phyloP scores from a whole-genome alignment of 805 yeast species.

The Saccharomycopsis javanensis region DNA sequence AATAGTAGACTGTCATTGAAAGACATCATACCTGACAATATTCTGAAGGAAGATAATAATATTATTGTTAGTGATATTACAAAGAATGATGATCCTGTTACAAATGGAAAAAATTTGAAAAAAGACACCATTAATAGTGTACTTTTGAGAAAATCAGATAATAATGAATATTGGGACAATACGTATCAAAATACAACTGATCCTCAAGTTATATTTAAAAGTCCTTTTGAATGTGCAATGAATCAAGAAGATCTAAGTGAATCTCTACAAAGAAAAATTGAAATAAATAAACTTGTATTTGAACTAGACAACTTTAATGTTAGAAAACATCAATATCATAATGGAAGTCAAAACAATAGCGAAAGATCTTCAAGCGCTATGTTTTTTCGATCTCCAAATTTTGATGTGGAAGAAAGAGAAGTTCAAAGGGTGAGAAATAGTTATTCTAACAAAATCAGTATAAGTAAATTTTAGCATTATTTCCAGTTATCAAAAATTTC shows the following conservation, averaged over 20 bases:
- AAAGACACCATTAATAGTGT: neutral
- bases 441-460: slow-evolving; percentile 23
- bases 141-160: too few relatives aligned
- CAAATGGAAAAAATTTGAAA: neutral
- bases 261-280: neutral
- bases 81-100: neutral
- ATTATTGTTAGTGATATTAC: neutral
- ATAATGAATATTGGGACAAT: too few relatives aligned
- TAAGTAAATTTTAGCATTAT: slow-evolving; percentile 42
- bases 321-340: neutral
- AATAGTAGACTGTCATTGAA: neutral
- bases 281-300: slow-evolving; percentile 1
- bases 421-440: neutral
- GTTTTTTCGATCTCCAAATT: neutral
- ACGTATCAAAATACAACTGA: too few relatives aligned
- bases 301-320: neutral
- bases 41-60: neutral
- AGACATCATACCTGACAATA: neutral
- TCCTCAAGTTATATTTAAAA: neutral
- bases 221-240: neutral
- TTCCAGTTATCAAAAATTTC: slow-evolving; percentile 30
- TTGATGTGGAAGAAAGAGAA: neutral
- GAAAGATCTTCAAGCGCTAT: neutral
- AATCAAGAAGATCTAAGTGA: neutral
- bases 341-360: neutral